Conservation (phyloP, 495 filamentous ascomycete genomes). For the Oidiodendron maius region DNA sequence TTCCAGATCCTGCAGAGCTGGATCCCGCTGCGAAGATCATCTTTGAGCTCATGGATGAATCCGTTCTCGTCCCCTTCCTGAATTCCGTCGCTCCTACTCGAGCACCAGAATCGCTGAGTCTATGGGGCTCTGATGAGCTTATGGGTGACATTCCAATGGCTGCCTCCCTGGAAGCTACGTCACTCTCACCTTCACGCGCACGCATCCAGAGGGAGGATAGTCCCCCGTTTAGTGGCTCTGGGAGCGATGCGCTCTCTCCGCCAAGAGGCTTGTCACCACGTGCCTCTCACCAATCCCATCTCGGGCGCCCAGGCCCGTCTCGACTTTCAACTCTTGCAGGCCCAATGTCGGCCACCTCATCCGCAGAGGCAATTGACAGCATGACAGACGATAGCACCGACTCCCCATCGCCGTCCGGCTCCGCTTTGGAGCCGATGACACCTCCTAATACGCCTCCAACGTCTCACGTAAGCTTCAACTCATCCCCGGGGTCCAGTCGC, state of each 20-base stretch:
- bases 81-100: constrained; percentile 47
- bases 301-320: constrained; percentile 15
- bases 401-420: constrained; percentile 39
- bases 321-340: constrained; percentile 15
- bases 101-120: constrained; percentile 23
- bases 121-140: constrained; percentile 30
- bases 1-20: constrained; percentile 72
- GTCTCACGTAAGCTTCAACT: constrained; percentile 34
- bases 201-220: constrained; percentile 19
- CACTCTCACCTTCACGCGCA: constrained; percentile 17
- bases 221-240: constrained; percentile 20
- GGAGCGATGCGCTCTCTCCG: constrained; percentile 26
- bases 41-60: constrained; percentile 96
- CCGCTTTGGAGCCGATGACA: constrained; percentile 67
- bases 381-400: constrained; percentile 46
- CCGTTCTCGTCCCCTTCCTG: constrained; percentile 77
- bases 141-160: constrained; percentile 24
- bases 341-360: constrained; percentile 11
- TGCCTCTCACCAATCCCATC: constrained; percentile 20
- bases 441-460: constrained; percentile 81
- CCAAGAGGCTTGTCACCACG: constrained; percentile 17
- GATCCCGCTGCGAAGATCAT: constrained; percentile 88
- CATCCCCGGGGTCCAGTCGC: constrained; percentile 15
- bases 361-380: constrained; percentile 20
- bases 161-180: constrained; percentile 29